Base-by-base conservation (phyloP, 2,329 filamentous ascomycete species). In the Colletotrichum tropicale region DNA sequence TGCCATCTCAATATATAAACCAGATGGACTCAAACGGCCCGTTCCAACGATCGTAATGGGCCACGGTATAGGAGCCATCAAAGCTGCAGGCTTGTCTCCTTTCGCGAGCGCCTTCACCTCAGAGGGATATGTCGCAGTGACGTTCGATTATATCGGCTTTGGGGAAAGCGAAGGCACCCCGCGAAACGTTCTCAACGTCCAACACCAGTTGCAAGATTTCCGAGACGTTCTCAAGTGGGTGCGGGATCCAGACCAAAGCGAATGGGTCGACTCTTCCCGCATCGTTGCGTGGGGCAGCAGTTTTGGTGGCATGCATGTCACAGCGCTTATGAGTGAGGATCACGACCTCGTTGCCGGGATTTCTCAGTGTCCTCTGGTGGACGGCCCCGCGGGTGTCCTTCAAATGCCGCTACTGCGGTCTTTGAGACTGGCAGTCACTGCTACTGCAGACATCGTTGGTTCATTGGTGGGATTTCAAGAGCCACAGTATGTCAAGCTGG, bases 291-390 rank as follows among this genome's bases (percentile, higher is more conserved):
- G 73, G 73, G 73, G 73, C 2, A 75, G 68, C 21, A 75, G 73
- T 26, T 75, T 75, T 21, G 73, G 73, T 30, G 73, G 73, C 36
- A 75, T 75, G 73, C 73, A 75, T 56, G 55, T 56, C 55, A 75
- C 73, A 2, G 32, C 62, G 10, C 52, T 75, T 5, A 38, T 75
- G 55, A 64, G 67, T 3, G 69, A 75, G 32, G 73, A 75, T 13
- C 69, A 72, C 55, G 55, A 34, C 5, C 38, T 75, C 4, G 69
- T 38, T 15, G 73, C 73, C 21, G 73, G 73, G 6, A 64, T 75
- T 18, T 56, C 73, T 12, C 73, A 75, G 62, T 75, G 73, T 24
- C 73, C 73, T 4, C 43, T 72, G 3, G 70, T 72, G 6, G 73
- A 75, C 8, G 73, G 73, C 7, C 21, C 58, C 5, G 71, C 71